Conservation (phyloP, 2,329 filamentous ascomycete genomes). For the Emergomyces orientalis region DNA sequence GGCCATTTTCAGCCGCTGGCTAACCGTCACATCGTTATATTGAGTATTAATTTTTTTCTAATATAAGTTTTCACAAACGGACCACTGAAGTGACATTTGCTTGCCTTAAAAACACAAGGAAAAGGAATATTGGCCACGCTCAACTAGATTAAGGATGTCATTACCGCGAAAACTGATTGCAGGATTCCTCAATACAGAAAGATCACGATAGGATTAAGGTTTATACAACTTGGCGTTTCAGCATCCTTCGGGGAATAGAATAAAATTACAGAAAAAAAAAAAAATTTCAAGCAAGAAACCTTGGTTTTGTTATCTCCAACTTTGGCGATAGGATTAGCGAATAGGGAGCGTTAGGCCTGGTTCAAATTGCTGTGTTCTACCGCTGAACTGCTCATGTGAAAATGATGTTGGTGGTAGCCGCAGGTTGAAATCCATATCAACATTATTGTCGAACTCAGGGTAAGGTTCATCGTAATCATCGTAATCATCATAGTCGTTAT, state of each 20-base stretch:
- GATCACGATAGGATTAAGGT: too few relatives aligned
- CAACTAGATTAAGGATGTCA: too few relatives aligned
- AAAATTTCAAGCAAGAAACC: constrained; percentile 2
- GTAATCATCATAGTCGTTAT: constrained; percentile 8
- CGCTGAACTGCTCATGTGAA: constrained; percentile 2
- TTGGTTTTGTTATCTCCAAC: constrained; percentile 7
- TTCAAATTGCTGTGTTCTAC: constrained; percentile 6
- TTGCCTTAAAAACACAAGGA: too few relatives aligned
- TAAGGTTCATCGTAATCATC: constrained; percentile 8
- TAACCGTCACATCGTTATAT: too few relatives aligned
- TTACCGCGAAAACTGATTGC: too few relatives aligned
- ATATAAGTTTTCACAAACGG: too few relatives aligned
- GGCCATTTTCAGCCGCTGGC: too few relatives aligned
- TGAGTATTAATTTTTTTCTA: too few relatives aligned
- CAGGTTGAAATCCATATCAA: constrained; percentile 6
- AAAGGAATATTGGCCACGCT: too few relatives aligned
- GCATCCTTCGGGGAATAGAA: neutral
- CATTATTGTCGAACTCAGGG: constrained; percentile 6
- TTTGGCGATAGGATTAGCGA: constrained; percentile 6
- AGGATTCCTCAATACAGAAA: too few relatives aligned
- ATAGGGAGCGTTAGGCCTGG: constrained; percentile 1
- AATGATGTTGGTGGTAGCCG: constrained; percentile 1
- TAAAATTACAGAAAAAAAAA: constrained; percentile 6
- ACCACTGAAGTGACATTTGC: too few relatives aligned
- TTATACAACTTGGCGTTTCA: too few relatives aligned